phyloP scores from a whole-genome alignment of 768 basidiomycete genomes.

The Heimioporus sp. region DNA sequence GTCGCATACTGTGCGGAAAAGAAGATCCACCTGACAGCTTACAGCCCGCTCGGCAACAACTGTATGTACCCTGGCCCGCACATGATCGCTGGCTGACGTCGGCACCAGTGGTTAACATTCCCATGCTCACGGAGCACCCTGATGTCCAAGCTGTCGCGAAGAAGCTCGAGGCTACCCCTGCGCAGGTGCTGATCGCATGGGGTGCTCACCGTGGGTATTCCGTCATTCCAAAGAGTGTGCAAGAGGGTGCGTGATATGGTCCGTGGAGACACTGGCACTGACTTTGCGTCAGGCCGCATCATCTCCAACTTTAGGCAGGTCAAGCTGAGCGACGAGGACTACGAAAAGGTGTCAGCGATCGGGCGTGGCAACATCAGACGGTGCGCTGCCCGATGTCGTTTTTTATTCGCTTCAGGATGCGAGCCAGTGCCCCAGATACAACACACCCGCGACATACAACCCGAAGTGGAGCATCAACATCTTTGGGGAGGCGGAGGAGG shows the following conservation, averaged over 20 bases:
- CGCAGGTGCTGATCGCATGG: slow-evolving; percentile 86
- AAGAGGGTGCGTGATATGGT: slow-evolving; percentile 40
- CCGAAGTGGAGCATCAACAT: slow-evolving; percentile 71
- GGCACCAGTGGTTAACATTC: slow-evolving; percentile 52
- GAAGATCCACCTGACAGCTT: slow-evolving; percentile 69
- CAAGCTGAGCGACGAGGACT: slow-evolving; percentile 63
- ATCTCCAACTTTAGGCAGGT: slow-evolving; percentile 77
- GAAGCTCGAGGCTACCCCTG: slow-evolving; percentile 61
- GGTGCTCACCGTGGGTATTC: slow-evolving; percentile 70
- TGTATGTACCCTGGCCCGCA: slow-evolving; percentile 35
- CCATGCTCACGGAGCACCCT: slow-evolving; percentile 66
- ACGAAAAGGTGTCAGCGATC: slow-evolving; percentile 45
- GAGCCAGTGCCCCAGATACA: slow-evolving; percentile 33
- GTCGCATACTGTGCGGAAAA: slow-evolving; percentile 66
- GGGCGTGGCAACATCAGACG: slow-evolving; percentile 38
- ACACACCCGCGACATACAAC: slow-evolving; percentile 59
- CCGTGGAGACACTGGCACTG: neutral
- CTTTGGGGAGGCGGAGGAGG: slow-evolving; percentile 64
- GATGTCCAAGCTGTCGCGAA: slow-evolving; percentile 61
- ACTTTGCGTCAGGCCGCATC: slow-evolving; percentile 48
- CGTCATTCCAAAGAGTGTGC: slow-evolving; percentile 83
- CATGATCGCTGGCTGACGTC: neutral
- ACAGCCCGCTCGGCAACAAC: slow-evolving; percentile 82
- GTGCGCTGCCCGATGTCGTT: slow-evolving; percentile 10
- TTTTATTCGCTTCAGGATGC: neutral